Percentiles rank a stretch among this genome's conserved stretches.
These are phyloP conservation scores for Candida easanensis DNA, from an alignment of 805 yeast genomes.

Conservation along the genomic window DNA sequence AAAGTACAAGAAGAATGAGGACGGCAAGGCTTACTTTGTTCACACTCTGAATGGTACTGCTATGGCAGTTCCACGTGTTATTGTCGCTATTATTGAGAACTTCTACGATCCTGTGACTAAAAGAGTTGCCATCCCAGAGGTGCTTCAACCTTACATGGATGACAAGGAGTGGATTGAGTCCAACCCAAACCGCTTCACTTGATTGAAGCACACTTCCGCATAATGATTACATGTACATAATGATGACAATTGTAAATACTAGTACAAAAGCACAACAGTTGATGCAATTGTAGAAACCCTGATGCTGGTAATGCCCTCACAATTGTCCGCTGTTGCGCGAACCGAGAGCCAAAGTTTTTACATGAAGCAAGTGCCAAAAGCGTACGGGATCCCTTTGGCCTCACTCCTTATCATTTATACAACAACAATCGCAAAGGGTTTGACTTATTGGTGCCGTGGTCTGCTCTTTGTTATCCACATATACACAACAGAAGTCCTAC, in stretches of 20 bases:
- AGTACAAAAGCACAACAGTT: no score
- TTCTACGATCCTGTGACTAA: conserved; percentile 59
- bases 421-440: background rate
- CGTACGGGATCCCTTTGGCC: background rate
- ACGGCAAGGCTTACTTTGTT: conserved; percentile 44
- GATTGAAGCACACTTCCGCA: background rate
- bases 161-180: conserved; percentile 34
- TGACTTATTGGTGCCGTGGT: background rate
- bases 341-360: background rate
- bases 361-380: background rate
- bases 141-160: conserved; percentile 70
- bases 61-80: conserved; percentile 88
- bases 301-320: no score
- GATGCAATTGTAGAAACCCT: no score
- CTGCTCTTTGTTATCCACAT: no score
- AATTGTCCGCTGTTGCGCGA: background rate
- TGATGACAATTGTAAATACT: no score
- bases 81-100: conserved; percentile 88
- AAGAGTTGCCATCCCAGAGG: conserved; percentile 62
- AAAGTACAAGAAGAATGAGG: conserved; percentile 39
- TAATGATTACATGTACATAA: background rate
- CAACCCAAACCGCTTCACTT: conserved; percentile 4
- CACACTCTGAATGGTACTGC: conserved; percentile 95
- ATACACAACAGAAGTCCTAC: no score
- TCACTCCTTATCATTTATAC: background rate